Conservation (phyloP, 306 rosid genomes). For the Trifolium subterraneum region DNA sequence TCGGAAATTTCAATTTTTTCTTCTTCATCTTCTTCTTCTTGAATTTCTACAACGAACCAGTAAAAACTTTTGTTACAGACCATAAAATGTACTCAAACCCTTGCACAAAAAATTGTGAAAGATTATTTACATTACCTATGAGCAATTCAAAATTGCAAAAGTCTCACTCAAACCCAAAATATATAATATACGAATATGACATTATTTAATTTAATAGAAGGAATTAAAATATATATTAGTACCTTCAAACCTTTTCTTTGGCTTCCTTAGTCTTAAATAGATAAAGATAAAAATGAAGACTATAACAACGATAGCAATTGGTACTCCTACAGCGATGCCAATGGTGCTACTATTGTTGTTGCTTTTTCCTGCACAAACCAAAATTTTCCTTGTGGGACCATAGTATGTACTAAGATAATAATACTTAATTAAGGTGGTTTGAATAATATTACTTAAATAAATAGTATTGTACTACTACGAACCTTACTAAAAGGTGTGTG, state of each 20-base stretch:
- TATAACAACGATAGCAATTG: slow-evolving; percentile 32
- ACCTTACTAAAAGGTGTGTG: too few relatives aligned
- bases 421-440: too few relatives aligned
- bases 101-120: not conserved
- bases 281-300: slow-evolving; percentile 32
- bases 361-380: slow-evolving; percentile 48
- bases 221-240: not conserved
- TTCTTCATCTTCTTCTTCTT: not conserved
- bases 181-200: too few relatives aligned
- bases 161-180: too few relatives aligned
- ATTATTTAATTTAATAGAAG: too few relatives aligned
- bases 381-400: too few relatives aligned
- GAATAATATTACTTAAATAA: too few relatives aligned
- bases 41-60: not conserved
- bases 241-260: slow-evolving; percentile 17
- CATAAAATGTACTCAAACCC: not conserved
- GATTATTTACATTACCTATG: too few relatives aligned
- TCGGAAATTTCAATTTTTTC: slow-evolving; percentile 28
- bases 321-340: slow-evolving; percentile 32
- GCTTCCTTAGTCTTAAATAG: slow-evolving; percentile 36
- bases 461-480: too few relatives aligned
- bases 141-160: too few relatives aligned
- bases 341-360: not conserved
- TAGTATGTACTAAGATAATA: too few relatives aligned
- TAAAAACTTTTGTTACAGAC: not conserved